Evolutionary conservation across 116 monocot genomes (phyloP).

Genomic region (Cymodocea nodosa): DNA sequence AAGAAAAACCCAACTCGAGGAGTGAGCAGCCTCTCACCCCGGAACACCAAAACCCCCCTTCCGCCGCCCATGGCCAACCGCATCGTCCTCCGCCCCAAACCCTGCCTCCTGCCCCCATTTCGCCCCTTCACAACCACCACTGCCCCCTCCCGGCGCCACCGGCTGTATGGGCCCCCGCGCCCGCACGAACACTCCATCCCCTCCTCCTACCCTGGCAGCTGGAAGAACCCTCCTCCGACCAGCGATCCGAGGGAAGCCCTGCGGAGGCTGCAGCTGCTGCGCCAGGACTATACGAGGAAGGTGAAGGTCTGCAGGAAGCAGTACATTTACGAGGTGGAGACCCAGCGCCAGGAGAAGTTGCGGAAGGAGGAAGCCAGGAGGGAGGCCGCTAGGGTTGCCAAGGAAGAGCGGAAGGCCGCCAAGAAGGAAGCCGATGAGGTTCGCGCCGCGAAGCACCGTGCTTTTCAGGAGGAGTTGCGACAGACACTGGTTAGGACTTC

Average conservation of each 20-base stretch:
- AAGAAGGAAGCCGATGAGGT: slow-evolving; percentile 69
- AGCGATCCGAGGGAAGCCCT: slow-evolving; percentile 45
- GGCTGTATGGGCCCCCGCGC: slow-evolving; percentile 5
- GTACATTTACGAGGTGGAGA: slow-evolving; percentile 61
- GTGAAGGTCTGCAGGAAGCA: slow-evolving; percentile 41
- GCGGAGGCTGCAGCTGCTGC: slow-evolving; percentile 40
- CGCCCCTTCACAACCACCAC: slow-evolving; percentile 5
- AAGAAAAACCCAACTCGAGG: too few species aligned
- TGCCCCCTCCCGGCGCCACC: background rate
- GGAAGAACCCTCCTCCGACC: slow-evolving; percentile 33
- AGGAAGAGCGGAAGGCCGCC: slow-evolving; percentile 63
- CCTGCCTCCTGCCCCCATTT: background rate
- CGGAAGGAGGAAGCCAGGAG: slow-evolving; percentile 55
- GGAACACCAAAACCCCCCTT: too few species aligned
- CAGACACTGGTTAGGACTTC: slow-evolving; percentile 42
- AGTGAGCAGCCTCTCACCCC: too few species aligned
- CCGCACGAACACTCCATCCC: slow-evolving; percentile 51
- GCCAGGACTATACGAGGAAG: slow-evolving; percentile 58
- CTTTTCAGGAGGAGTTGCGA: slow-evolving; percentile 64
- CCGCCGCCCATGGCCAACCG: too few species aligned
- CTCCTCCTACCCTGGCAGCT: slow-evolving; percentile 49
- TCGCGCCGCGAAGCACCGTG: slow-evolving; percentile 47
- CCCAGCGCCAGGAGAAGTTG: slow-evolving; percentile 50
- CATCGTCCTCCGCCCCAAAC: too few species aligned
- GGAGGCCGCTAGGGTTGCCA: slow-evolving; percentile 60